phyloP scores from a whole-genome alignment of 768 basidiomycete species.

The Phlebiopsis flavidoalba region DNA sequence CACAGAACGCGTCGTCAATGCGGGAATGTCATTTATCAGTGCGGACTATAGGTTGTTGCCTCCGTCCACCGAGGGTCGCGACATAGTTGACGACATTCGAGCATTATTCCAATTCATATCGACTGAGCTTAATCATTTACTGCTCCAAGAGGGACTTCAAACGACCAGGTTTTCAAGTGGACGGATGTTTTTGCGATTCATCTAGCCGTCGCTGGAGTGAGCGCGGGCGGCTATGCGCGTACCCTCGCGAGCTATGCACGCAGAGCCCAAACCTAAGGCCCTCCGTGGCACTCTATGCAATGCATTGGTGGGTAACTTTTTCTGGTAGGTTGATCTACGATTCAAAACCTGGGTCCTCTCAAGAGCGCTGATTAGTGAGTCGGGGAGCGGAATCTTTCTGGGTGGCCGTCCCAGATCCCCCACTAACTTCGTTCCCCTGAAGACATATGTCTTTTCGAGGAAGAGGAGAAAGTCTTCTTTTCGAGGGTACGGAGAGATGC shows the following conservation, averaged over 20 bases:
- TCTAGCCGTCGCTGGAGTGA: constrained; percentile 51
- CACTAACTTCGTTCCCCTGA: constrained; percentile 47
- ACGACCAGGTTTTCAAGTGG: constrained; percentile 24
- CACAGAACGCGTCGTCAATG: constrained; percentile 39
- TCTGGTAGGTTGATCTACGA: constrained; percentile 26
- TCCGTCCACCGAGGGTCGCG: constrained; percentile 42
- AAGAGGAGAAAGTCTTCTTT: too few species aligned
- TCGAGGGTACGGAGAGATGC: constrained; percentile 47
- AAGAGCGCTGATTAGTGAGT: too few species aligned
- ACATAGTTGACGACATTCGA: constrained; percentile 52
- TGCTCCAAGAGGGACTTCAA: not conserved
- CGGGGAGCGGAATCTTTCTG: not conserved
- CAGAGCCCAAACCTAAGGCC: constrained; percentile 46
- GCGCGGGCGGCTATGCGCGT: constrained; percentile 61
- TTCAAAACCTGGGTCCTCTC: not conserved
- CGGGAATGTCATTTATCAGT: constrained; percentile 55
- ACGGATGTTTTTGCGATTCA: constrained; percentile 35
- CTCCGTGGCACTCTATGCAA: constrained; percentile 55
- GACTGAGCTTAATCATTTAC: constrained; percentile 13
- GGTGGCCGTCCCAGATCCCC: constrained; percentile 39
- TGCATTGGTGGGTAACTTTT: constrained; percentile 65
- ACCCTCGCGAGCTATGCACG: constrained; percentile 54
- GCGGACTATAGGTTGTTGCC: constrained; percentile 59
- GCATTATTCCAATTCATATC: constrained; percentile 49
- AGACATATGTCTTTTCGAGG: constrained; percentile 48